These are phyloP conservation scores for Leishmania tarentolae DNA, from an alignment of 208 protist species.

Conservation along the genomic window DNA sequence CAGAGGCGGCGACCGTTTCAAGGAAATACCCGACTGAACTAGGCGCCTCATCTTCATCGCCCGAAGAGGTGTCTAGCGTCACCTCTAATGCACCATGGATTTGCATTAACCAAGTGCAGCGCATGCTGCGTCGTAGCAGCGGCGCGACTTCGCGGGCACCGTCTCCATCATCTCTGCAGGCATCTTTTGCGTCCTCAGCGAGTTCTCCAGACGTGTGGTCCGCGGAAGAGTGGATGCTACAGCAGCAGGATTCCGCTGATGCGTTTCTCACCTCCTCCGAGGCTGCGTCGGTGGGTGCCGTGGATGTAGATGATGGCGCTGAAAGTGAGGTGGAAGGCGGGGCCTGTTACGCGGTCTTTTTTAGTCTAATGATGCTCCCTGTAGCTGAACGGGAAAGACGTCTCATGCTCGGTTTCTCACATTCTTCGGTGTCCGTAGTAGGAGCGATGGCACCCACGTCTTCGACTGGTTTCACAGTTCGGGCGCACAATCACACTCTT, in stretches of 20 bases:
- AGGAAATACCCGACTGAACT: background rate
- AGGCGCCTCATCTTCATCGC: background rate
- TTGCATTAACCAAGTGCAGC: constrained; percentile 24
- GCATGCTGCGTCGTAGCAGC: constrained; percentile 5
- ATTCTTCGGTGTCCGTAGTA: background rate
- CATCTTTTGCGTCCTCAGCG: background rate
- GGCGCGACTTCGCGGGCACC: background rate
- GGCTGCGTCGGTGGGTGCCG: background rate
- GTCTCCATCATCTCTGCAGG: background rate
- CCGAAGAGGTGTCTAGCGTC: background rate
- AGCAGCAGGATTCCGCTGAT: constrained; percentile 6
- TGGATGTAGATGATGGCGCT: background rate
- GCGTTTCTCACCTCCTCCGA: constrained; percentile 11
- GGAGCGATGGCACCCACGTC: background rate
- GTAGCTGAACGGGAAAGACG: background rate
- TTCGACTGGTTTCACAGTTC: constrained; percentile 13
- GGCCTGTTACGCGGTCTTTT: constrained; percentile 28
- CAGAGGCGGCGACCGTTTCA: background rate
- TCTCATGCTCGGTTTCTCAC: background rate
- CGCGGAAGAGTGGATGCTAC: constrained; percentile 28
- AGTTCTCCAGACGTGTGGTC: background rate
- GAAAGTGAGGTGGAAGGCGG: constrained; percentile 5
- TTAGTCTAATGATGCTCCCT: constrained; percentile 25
- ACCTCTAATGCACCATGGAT: constrained; percentile 20
- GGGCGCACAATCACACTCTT: constrained; percentile 8